Base-by-base conservation (phyloP, 129 eudicot species). In the Artemisia argyi region DNA sequence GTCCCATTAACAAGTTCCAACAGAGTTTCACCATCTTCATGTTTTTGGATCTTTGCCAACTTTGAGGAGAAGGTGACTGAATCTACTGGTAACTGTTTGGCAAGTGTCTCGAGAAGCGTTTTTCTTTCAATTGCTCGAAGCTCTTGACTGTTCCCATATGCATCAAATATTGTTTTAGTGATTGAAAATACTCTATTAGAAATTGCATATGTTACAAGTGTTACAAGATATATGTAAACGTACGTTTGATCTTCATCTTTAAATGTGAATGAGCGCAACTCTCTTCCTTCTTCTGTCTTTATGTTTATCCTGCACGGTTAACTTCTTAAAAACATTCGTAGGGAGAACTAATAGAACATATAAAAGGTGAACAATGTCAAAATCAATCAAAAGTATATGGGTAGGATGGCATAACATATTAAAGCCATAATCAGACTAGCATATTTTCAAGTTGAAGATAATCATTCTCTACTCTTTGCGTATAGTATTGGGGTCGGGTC, bases 121-220 rank as follows among this genome's bases (percentile, higher is more conserved):
- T 86, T 76, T 75, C 98, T 84, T 76, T 94, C 98, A 46, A 94
- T 96, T 30, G 96, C 90, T 22, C 98, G 97, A 28, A 90, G 97
- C 76, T 94, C 98, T 90, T 90, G 97, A 70, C 97, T 94, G 83
- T 76, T 26, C 3, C 20, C 57, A 66, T 57, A 65, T 48, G 57
- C 50, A 67, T 60, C 71, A 53, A 60, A 69, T 66, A 55, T 53
- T 63, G 52, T 69, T 63, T 65, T 7, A 13, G 60, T 17, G 47
- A 66, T 51, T 3, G 47, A 28, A 69, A 54, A 61, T 46, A 60
- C 53, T 13, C 24, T 30, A 56, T 44, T 66, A 66, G 13, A 49
- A 10, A 50, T 67, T 18, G 66, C 50, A 68, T 59, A 73, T 14
- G n/a, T 57, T 48, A 58, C 48, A 74, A 50, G 61, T 64, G 65